These are phyloP conservation scores for Nakazawaea siamensis DNA, from an alignment of 805 yeast genomes.

Conservation along the genomic window DNA sequence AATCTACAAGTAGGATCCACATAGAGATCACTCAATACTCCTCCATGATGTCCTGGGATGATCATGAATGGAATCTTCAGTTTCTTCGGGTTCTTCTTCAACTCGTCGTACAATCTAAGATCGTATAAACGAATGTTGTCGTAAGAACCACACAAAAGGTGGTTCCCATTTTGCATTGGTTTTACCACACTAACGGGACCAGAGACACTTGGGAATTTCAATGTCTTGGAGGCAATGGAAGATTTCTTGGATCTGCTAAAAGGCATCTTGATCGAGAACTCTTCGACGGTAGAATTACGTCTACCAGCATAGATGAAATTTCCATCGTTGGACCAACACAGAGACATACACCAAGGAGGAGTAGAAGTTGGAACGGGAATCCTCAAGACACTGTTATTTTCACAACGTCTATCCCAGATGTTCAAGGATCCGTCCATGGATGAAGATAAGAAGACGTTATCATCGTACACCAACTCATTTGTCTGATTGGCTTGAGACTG, in stretches of 20 bases:
- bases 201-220: slow-evolving; percentile 77
- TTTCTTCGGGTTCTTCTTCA: slow-evolving; percentile 20
- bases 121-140: slow-evolving; percentile 90
- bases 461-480: slow-evolving; percentile 12
- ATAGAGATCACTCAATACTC: slow-evolving; percentile 64
- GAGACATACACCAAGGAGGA: slow-evolving; percentile 93
- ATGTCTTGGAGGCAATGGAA: slow-evolving; percentile 44
- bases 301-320: slow-evolving; percentile 76
- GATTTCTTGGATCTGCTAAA: slow-evolving; percentile 22
- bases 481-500: background rate
- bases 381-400: slow-evolving; percentile 14
- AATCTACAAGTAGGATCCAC: slow-evolving; percentile 86
- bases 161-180: slow-evolving; percentile 74
- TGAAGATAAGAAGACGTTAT: slow-evolving; percentile 63
- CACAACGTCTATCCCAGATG: slow-evolving; percentile 70
- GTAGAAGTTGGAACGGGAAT: slow-evolving; percentile 47
- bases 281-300: slow-evolving; percentile 82
- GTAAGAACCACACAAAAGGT: slow-evolving; percentile 77
- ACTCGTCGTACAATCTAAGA: slow-evolving; percentile 36
- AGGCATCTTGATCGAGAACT: slow-evolving; percentile 56
- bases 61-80: slow-evolving; percentile 72
- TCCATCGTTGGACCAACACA: slow-evolving; percentile 86
- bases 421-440: slow-evolving; percentile 75
- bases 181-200: slow-evolving; percentile 84
- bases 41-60: slow-evolving; percentile 96